phyloP scores from a whole-genome alignment of 1,284 basidiomycete species.

The Rhodofomes roseus region DNA sequence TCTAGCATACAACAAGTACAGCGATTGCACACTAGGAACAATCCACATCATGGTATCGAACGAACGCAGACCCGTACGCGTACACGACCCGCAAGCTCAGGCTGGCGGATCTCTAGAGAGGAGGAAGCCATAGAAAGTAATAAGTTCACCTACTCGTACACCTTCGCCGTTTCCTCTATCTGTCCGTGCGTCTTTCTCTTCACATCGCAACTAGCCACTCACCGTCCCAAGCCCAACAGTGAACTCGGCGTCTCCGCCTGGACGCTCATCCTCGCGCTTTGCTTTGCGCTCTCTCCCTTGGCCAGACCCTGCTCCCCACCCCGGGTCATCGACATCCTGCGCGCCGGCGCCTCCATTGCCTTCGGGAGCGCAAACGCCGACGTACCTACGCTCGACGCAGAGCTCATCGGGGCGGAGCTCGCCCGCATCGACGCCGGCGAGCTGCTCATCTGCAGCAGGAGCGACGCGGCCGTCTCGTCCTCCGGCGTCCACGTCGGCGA shows the following conservation, averaged over 20 bases:
- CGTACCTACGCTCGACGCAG: background rate
- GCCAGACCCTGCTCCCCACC: background rate
- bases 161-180: too few species aligned
- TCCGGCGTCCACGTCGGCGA: conserved; percentile 54
- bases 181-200: too few species aligned
- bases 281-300: background rate
- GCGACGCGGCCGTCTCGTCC: conserved; percentile 64
- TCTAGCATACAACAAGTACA: too few species aligned
- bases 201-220: background rate
- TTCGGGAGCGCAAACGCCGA: background rate
- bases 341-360: background rate
- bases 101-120: too few species aligned
- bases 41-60: too few species aligned
- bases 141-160: too few species aligned
- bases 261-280: background rate
- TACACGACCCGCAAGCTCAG: too few species aligned
- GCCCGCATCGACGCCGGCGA: conserved; percentile 21
- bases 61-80: too few species aligned
- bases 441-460: conserved; percentile 59
- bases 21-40: too few species aligned
- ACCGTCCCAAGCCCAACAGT: background rate
- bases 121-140: too few species aligned
- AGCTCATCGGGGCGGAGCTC: background rate
- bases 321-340: background rate
- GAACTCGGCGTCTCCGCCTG: background rate